Base-by-base conservation (phyloP, 2,329 filamentous ascomycete species). In the Penicillium sp. region DNA sequence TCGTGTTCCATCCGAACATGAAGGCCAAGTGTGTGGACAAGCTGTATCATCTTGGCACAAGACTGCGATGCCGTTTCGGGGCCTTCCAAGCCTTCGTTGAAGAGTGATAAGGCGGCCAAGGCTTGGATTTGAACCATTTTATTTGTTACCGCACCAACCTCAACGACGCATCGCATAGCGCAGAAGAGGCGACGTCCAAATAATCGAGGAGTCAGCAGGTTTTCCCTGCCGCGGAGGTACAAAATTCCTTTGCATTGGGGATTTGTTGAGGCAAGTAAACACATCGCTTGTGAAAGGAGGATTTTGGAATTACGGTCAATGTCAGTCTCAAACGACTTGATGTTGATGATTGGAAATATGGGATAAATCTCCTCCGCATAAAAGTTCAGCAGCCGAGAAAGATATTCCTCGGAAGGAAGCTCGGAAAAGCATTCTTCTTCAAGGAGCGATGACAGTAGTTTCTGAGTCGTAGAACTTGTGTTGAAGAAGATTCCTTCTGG, bases 71-170 rank as follows among this genome's bases (percentile, higher is more conserved):
- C 81, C 3, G 80, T 64, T 61, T 84, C 81, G 11, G 80, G 77
- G 60, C 85, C 82, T 33, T 81, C 78, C 1, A 79, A 73, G 46
- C 74, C 75, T 58, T 86, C 82, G n/a, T 78, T 79, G 62, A 83
- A 85, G n/a, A 85, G 71, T 0, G 82, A 83, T 18, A 85, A 66
- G 48, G 85, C 75, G 24, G 78, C 74, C 6, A 83, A 72, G 14
- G 80, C 74, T 26, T 82, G 80, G 35, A 83, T 81, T 47, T 83
- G 76, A 26, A 83, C 71, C 5, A 84, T 73, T n/a, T 80, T 74
- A 60, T 84, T 60, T 61, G 33, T 63, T 56, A 26, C 62, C 63
- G 55, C 69, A 65, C 26, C 61, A 57, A 53, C 53, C 56, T 54
- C 58, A 60, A 45, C 50, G 59, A 40, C 63, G 45, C 43, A 47